Base-by-base conservation (phyloP, 1,284 basidiomycete species). In the Porodaedalea pini region DNA sequence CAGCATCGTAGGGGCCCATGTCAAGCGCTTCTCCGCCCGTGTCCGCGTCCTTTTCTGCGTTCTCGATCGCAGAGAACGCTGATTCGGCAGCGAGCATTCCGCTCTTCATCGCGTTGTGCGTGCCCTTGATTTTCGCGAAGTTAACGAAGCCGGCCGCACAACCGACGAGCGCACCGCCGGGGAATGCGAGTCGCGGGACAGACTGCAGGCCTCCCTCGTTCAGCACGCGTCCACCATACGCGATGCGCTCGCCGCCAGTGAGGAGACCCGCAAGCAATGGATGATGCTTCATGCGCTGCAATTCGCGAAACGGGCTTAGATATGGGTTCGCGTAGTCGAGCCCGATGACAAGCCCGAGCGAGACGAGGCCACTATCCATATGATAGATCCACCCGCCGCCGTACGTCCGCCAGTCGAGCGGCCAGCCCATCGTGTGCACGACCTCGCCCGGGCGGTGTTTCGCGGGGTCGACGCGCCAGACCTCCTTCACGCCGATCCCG, bases 91-190 rank as follows among this genome's bases (percentile, higher is more conserved):
- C 96, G 19, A 98, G 78, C 88, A 98, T 98, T 19, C 96, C 96
- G 44, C 89, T 92, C 78, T 98, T 97, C 96, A 99, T 98, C n/a
- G 96, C 95, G 61, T 96, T 98, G 72, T 99, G 97, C 0, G 95
- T 97, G n/a, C 96, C 96, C 72, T 99, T 99, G 75, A 99, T 99
- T 76, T 98, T 99, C 39, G 95, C 90, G 13, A 98, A 84, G 73
- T 99, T 99, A 59, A 99, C 81, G 73, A 99, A 96, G 21, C 94
- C 97, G 0, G 96, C 96, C 0, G 94, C 90, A 74, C 96, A 98
- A 0, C 96, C 96, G 50, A 99, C 85, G 45, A 99, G 75, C 0
- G 94, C 96, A 31, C 97, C 96, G 13, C 97, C 96, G 0, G 95
- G 94, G 80, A 99, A 99, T 68, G 93, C 76, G 40, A 98, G 79